Base-by-base conservation (phyloP, 2,329 filamentous ascomycete genomes). In the Dothidotthia symphoricarpi region DNA sequence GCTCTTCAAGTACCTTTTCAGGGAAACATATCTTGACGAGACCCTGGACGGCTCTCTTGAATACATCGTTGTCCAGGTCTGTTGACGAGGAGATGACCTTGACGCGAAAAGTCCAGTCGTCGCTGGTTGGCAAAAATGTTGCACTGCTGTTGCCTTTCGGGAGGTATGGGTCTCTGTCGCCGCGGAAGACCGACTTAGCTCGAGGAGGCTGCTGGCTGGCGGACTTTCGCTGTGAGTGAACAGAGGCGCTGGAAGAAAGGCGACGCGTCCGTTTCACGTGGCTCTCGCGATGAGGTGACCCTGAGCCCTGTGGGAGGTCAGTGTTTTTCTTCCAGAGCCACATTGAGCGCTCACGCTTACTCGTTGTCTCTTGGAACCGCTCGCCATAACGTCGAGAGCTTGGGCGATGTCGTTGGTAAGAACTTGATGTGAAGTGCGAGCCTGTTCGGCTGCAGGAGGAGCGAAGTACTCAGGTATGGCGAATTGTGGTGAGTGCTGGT, bases 1-100 rank as follows among this genome's bases (percentile, higher is more conserved):
- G 31, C 16, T 61, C 46, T 1, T 59, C 44, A 1, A 62, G 34
- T 3, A 60, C 28, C 8, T 40, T 36, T 2, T 54, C 32, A 1
- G 60, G 58, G 13, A 63, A 61, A 31, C 60, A 62, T 3, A 60
- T 52, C 4, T 53, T 41, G 2, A 59, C 43, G 0, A 63, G 39
- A 1, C 55, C 59, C 38, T 53, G 47, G 1, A 61, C 49, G 1
- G 57, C 56, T 3, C 53, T 49, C 17, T 44, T 39, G 29, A 60
- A 52, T 3, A 63, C 16, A 4, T 41, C 51, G 43, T 53, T 49
- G 2, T 37, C n/a, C 5, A 51, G 15, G 12, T 45, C 16, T 0
- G 16, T 39, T 6, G 41, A 25, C 0, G 47, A 46, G 1, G 45
- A 59, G 2, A 57, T 36, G 1, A 63, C 49, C 11, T 59, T 55